Percentiles rank a stretch among this genome's conserved stretches.
phyloP scores from a whole-genome alignment of 2,329 filamentous ascomycete genomes.

The Penicillium sp. region DNA sequence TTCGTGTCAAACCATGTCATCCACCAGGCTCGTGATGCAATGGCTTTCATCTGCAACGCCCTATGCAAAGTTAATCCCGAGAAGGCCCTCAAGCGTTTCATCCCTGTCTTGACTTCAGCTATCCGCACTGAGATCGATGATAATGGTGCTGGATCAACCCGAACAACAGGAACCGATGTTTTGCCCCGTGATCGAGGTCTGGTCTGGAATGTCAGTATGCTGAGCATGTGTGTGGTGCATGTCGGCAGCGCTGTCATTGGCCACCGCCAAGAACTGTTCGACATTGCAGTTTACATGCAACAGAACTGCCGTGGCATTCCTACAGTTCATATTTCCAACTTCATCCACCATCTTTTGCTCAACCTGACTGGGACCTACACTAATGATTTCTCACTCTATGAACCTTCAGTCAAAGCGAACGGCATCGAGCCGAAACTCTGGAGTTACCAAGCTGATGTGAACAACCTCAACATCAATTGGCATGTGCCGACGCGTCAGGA shows the following conservation, averaged over 20 bases:
- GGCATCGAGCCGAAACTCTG: conserved; percentile 78
- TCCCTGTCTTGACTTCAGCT: conserved; percentile 84
- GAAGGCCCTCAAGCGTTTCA: conserved; percentile 84
- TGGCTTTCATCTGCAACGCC: conserved; percentile 97
- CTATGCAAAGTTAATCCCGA: conserved; percentile 93
- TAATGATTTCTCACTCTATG: conserved; percentile 82
- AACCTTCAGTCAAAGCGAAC: conserved; percentile 67
- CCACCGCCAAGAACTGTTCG: conserved; percentile 84
- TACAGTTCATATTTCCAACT: conserved; percentile 95
- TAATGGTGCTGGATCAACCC: conserved; percentile 90
- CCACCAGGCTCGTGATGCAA: conserved; percentile 92
- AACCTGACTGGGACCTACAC: conserved; percentile 95
- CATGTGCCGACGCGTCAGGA: conserved; percentile 79
- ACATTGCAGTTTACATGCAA: conserved; percentile 94
- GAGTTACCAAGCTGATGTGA: conserved; percentile 73
- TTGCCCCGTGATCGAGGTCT: conserved; percentile 86
- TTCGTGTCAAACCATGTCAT: conserved; percentile 95
- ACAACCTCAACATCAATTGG: conserved; percentile 82
- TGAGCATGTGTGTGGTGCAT: conserved; percentile 97
- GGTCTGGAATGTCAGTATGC: conserved; percentile 95
- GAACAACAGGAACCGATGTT: conserved; percentile 90
- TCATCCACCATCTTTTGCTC: conserved; percentile 90
- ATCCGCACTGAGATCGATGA: conserved; percentile 97
- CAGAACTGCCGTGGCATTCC: conserved; percentile 89
- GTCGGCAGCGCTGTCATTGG: conserved; percentile 86